Base-by-base conservation (phyloP, 129 eudicot genomes). In the Smallanthus sonchifolius region DNA sequence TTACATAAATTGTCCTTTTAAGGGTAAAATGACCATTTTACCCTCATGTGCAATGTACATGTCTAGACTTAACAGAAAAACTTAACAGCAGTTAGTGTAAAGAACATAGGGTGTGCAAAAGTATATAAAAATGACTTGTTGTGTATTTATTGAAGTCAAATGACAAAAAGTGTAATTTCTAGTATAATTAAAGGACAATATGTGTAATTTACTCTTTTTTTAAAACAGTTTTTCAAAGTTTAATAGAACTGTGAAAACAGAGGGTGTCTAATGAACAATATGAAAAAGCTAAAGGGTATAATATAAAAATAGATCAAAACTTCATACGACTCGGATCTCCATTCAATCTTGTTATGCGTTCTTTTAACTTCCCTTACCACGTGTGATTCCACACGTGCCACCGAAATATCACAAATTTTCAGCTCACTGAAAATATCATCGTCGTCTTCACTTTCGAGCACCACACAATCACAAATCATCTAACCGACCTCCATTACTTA, bases 401-500 rank as follows among this genome's bases (percentile, higher is more conserved):
- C 74, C 38, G 3, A 24, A 55, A 66, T 67, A 76, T 76, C 80
- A 40, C 66, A 34, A 61, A 14, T 28, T 59, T 28, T 10, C 16
- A 32, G 40, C 3, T 13, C 73, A 47, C 59, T 28, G 5, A 19
- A 40, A 38, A 36, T 28, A 70, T 45, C 55, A 70, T 77, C 75
- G 5, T 77, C 81, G 11, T 69, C 70, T 59, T 77, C 76, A 69
- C 49, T 19, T 37, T 69, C 70, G 62, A 77, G 51, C 70, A 77
- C 81, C 81, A 77, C 81, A 77, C 81, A 77, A 68, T 77, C 75
- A 77, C 74, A 30, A 47, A 14, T 66, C 6, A 65, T 15, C 44
- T 65, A n/a, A 51, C 65, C 56, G 57, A 76, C 74, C 45, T 30
- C 60, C 80, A 40, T 67, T 54, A 69, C 80, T 76, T 76, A 76